Base-by-base conservation (phyloP, 2,329 filamentous ascomycete genomes). In the Septoria linicola region DNA sequence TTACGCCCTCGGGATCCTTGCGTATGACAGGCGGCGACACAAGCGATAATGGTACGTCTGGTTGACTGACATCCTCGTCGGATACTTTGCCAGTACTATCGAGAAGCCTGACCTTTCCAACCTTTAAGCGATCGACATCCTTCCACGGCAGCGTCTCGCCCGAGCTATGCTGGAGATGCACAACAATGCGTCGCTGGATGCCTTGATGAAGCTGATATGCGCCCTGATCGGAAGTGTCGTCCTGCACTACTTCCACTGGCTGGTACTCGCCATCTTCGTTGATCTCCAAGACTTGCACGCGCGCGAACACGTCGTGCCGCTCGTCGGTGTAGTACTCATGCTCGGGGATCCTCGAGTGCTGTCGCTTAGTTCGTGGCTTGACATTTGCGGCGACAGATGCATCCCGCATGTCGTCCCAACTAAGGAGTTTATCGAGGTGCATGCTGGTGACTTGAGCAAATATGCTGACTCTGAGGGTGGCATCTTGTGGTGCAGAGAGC, bases 341-440 rank as follows among this genome's bases (percentile, higher is more conserved):
- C 69, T 99, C 93, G 10, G 89, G 85, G 59, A 99, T 84, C 8
- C 93, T 81, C 19, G 87, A 79, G 35, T 75, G 75, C 49, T 80
- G 78, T 14, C 80, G 79, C 40, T 58, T 57, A 19, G 41, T 47
- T 30, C 49, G 48, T 10, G 47, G 53, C 56, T 81, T 79, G 42
- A 84, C 76, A 14, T 81, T 80, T 2, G 73, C 73, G 17, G 72
- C 71, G 41, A 78, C 76, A 2, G 78, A 77, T 19, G 80, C 77
- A 69, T 99, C 92, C 52, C 92, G 84, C 85, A 99, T 96, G 64
- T 97, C 93, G 67, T 99, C 93, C 93, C 93, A 99, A 72, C 93
- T 99, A 10, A 96, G 81, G 43, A 99, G 79, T 73, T 96, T 97
- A 70, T 99, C 93, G 17, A 99, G 80, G 72, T 99, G 93, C 85